Evolutionary conservation across 257 asterid genomes (phyloP).

Genomic region (Solanum peruvianum): DNA sequence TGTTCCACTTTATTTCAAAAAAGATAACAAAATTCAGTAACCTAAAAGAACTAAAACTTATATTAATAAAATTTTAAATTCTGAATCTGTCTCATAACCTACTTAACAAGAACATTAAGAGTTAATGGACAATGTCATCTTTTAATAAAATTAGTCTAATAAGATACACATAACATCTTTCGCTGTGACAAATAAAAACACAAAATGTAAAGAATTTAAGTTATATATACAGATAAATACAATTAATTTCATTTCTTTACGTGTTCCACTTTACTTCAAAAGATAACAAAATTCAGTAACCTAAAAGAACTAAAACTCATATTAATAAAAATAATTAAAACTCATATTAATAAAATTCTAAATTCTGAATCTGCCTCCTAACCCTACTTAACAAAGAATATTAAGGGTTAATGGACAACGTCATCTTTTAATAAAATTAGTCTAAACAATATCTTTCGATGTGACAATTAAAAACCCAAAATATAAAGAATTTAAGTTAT

Average conservation of each 20-base stretch:
- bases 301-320: background rate
- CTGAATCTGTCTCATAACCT: rapidly evolving
- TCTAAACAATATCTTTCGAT: too few relatives aligned
- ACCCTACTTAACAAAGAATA: background rate
- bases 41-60: background rate
- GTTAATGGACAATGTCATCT: background rate
- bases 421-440: background rate
- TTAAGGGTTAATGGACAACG: background rate
- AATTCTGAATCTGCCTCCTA: background rate
- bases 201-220: background rate
- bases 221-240: background rate
- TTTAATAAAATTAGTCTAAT: background rate
- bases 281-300: background rate
- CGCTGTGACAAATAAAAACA: background rate
- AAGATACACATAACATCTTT: background rate
- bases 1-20: background rate
- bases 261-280: background rate
- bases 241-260: background rate
- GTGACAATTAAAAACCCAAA: background rate
- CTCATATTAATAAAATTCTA: background rate
- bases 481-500: background rate
- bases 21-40: background rate
- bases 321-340: background rate
- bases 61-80: background rate
- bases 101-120: background rate